phyloP scores from a whole-genome alignment of 345 rosid genomes.

The Brassica carinata region DNA sequence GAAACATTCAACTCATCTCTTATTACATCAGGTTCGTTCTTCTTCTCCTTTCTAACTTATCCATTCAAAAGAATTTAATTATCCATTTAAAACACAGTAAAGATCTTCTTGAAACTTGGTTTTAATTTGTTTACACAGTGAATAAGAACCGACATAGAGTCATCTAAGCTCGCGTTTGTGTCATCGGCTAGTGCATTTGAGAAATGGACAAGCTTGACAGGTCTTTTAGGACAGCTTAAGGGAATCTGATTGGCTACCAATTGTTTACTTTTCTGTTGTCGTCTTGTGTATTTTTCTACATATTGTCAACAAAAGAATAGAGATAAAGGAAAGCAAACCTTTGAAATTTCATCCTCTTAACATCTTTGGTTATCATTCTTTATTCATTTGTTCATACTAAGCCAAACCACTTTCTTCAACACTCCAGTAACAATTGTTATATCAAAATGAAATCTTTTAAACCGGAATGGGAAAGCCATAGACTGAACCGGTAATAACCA shows the following conservation, averaged over 20 bases:
- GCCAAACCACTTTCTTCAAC: background rate
- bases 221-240: constrained; percentile 65
- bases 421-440: background rate
- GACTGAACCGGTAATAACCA: constrained; percentile 9
- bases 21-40: constrained; percentile 72
- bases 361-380: constrained; percentile 19
- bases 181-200: constrained; percentile 80
- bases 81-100: background rate
- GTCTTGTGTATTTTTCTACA: constrained; percentile 13
- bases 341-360: constrained; percentile 13
- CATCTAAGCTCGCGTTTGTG: constrained; percentile 74
- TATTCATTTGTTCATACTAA: constrained; percentile 21
- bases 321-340: background rate
- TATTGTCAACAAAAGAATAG: constrained; percentile 4
- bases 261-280: constrained; percentile 8
- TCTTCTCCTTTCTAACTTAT: constrained; percentile 10
- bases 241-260: constrained; percentile 51
- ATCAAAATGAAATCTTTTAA: background rate
- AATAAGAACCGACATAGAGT: constrained; percentile 60
- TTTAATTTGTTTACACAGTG: constrained; percentile 47
- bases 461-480: background rate
- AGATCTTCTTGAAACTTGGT: constrained; percentile 7
- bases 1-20: constrained; percentile 76
- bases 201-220: constrained; percentile 79
- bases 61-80: constrained; percentile 7